These are phyloP conservation scores for Sugiyamaella valdiviana DNA, from an alignment of 805 yeast species.

Conservation along the genomic window DNA sequence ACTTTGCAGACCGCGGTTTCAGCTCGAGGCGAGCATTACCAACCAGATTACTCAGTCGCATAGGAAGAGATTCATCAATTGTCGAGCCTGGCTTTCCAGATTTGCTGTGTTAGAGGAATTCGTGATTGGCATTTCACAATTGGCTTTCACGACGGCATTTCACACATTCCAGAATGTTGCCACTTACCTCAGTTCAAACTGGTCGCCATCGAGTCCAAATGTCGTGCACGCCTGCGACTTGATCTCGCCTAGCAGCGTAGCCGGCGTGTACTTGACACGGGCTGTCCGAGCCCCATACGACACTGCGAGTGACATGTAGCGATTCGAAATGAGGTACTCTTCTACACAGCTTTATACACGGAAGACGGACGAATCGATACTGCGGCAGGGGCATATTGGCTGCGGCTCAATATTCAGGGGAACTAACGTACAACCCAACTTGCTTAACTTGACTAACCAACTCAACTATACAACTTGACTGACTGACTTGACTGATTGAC, in stretches of 20 bases:
- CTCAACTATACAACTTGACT: too few relatives aligned
- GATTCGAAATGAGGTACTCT: too few relatives aligned
- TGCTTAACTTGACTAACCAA: too few relatives aligned
- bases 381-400: too few relatives aligned
- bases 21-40: slow-evolving; percentile 22
- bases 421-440: too few relatives aligned
- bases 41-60: slow-evolving; percentile 19
- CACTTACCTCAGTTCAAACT: slow-evolving; percentile 17
- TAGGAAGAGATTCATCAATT: slow-evolving; percentile 15
- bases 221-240: slow-evolving; percentile 18
- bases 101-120: slow-evolving; percentile 1
- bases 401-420: too few relatives aligned
- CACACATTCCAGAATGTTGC: background rate
- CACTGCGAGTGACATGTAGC: slow-evolving; percentile 7
- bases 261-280: slow-evolving; percentile 18
- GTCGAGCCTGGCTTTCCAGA: slow-evolving; percentile 8
- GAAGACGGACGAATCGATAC: too few relatives aligned
- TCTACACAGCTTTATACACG: too few relatives aligned
- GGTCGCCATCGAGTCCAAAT: slow-evolving; percentile 12
- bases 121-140: background rate
- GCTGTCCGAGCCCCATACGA: slow-evolving; percentile 12
- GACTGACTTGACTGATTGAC: too few relatives aligned
- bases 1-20: background rate
- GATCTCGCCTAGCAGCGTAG: slow-evolving; percentile 18
- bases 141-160: background rate